Percentiles rank a stretch among this genome's conserved stretches.
phyloP scores from a whole-genome alignment of 805 yeast species.

The Spencermartinsiella europaea region DNA sequence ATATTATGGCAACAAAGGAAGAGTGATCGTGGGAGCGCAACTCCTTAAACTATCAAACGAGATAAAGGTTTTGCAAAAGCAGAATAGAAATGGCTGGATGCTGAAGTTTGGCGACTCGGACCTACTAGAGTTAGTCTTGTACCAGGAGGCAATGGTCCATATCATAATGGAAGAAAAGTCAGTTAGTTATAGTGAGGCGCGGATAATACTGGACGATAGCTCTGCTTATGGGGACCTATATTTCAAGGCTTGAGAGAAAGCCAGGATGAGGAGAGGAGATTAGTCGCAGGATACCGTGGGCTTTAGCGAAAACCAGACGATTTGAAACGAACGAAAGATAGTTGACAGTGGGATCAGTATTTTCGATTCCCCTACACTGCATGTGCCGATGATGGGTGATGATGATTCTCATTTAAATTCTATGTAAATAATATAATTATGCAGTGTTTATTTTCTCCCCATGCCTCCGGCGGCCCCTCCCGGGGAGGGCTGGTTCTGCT shows the following conservation, averaged over 20 bases:
- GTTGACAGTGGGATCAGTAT: not conserved
- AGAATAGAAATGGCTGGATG: constrained; percentile 2
- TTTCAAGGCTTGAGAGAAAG: not conserved
- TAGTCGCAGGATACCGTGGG: not conserved
- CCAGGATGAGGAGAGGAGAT: not conserved
- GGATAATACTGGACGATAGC: constrained; percentile 1
- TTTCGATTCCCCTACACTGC: too few species aligned
- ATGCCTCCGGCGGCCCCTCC: too few species aligned
- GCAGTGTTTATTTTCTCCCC: too few species aligned
- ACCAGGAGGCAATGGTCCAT: constrained; percentile 6
- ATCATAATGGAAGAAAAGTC: constrained; percentile 4
- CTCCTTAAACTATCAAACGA: not conserved
- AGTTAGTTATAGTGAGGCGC: not conserved
- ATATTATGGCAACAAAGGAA: constrained; percentile 8
- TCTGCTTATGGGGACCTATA: constrained; percentile 5
- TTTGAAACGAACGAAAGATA: not conserved
- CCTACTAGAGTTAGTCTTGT: constrained; percentile 2
- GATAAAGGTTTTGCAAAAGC: not conserved
- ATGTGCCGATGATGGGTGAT: too few species aligned
- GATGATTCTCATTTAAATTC: not conserved
- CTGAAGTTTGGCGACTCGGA: not conserved
- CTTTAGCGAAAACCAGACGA: not conserved
- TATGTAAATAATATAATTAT: too few species aligned
- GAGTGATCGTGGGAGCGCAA: not conserved
- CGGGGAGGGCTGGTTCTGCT: too few species aligned